These are phyloP conservation scores for Voacanga thouarsii DNA, from an alignment of 257 asterid species.

Conservation along the genomic window DNA sequence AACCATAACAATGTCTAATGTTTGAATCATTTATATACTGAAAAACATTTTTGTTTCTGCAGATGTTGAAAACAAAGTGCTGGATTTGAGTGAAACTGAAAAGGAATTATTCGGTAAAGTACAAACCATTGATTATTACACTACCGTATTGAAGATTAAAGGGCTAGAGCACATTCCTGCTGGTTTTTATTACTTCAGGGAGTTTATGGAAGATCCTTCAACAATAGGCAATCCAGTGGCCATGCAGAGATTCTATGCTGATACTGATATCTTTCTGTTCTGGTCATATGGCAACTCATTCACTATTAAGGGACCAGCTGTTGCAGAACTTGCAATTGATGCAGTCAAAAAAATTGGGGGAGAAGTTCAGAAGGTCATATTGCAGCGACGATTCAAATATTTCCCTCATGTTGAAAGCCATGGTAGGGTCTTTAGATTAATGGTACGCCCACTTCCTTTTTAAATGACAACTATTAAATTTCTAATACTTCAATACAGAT, in stretches of 20 bases:
- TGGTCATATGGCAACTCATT: constrained; percentile 85
- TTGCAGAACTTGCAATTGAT: constrained; percentile 50
- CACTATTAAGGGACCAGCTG: constrained; percentile 41
- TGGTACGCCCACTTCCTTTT: not conserved
- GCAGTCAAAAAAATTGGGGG: constrained; percentile 76
- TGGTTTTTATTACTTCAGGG: constrained; percentile 79
- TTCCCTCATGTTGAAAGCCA: constrained; percentile 71
- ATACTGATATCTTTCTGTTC: constrained; percentile 60
- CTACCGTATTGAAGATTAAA: constrained; percentile 72
- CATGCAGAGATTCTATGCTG: constrained; percentile 64
- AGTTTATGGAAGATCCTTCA: constrained; percentile 71
- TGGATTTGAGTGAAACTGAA: constrained; percentile 64
- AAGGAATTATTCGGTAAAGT: constrained; percentile 63
- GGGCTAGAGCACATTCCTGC: constrained; percentile 67
- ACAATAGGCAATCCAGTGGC: constrained; percentile 87
- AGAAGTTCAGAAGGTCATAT: constrained; percentile 38
- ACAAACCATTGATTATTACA: constrained; percentile 68
- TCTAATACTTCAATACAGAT: constrained; percentile 33
- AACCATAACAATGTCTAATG: too few relatives aligned
- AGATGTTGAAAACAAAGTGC: constrained; percentile 37
- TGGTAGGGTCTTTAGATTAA: constrained; percentile 36
- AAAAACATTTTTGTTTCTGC: constrained; percentile 11
- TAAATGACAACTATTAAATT: constrained; percentile 1
- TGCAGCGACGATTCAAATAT: constrained; percentile 68
- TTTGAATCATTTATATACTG: not conserved